Base-by-base conservation (phyloP, 208 protist genomes). In the Leishmania mexicana region DNA sequence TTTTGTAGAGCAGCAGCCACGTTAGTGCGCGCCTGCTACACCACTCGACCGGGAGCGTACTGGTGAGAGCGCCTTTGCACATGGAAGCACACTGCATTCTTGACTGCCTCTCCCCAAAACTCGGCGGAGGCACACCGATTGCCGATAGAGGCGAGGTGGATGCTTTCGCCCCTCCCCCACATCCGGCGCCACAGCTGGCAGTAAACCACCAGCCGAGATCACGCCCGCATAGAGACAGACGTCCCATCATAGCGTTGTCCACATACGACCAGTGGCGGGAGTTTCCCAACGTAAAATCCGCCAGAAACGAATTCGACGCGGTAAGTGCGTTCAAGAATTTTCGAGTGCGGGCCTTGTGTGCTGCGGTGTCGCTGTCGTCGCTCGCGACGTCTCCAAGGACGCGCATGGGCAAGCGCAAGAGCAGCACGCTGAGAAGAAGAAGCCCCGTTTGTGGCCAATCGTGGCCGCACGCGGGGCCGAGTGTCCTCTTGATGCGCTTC, bases 41-140 rank as follows among this genome's bases (percentile, higher is more conserved):
- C 60, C 64, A 79, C 62, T 54, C 57, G 21, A 51, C 21, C 24
- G 49, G 74, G 28, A 75, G n/a, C 19, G 72, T 72, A 6, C 78
- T 71, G 5, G n/a, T 71, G 3, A 76, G 31, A n/a, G 7, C 0
- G 5, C 51, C 78, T 53, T 49, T n/a, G 28, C 64, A 24, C 42
- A 73, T 49, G 8, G 13, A 28, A 47, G 62, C 21, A 21, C 40
- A 28, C 58, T 58, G 31, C 70, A 71, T 4, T n/a, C 7, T 3
- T 21, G 67, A 5, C 54, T 3, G 42, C 11, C n/a, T 10, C 0
- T 40, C 15, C 15, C 54, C 42, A 53, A 70, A 76, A 1, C 51
- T 73, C 24, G 38, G 28, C 1, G 71, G 71, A 45, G 64, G 54
- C 28, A 58, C 58, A 51, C 72, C 78, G 35, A 2, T 53, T 28